Base-by-base conservation (phyloP, 441 rosid species). In the Corymbia calophylla region DNA sequence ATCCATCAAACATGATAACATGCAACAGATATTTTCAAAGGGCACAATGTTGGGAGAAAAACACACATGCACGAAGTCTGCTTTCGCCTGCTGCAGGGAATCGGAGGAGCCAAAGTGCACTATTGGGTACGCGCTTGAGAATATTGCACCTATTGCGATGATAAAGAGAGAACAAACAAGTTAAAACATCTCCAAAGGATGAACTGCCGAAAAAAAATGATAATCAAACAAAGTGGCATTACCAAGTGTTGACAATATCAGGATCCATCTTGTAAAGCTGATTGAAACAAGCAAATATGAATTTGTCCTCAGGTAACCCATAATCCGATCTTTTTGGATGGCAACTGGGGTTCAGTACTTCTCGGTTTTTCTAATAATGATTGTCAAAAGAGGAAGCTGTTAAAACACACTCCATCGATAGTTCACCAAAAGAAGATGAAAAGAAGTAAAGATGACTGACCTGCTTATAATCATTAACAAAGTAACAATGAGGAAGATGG, bases 261-360 rank as follows among this genome's bases (percentile, higher is more conserved):
- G 99, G 99, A 94, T 98, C 99, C 99, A 98, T 98, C 92, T 98
- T 98, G 95, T 98, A 98, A 90, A 98, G 91, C 91, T 98, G 99
- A 93, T 98, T 98, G 93, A 98, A 98, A 93, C 99, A 98, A 89
- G 98, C 99, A 94, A 98, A 98, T 91, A 98, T 95, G 89, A 98
- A 97, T 92, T 95, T 98, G 88, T 96, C 99, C 94, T 97, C 99
- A 47, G 99, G 99, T 32, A 98, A 97, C 89, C 99, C 98, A 94
- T 96, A 98, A 90, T 97, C 98, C 5, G 98, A 95, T 91, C 99
- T 93, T 92, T 95, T 97, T 89, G 91, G 96, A 91, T 92, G 97
- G 91, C 96, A 95, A 53, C 90, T 94, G 90, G 98, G 96, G 92
- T 97, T 97, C 95, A 98, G 88, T 88, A 97, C 99, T 92, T 98